Conservation (phyloP, 2,329 filamentous ascomycete genomes). For the Aspergillus intermedius region DNA sequence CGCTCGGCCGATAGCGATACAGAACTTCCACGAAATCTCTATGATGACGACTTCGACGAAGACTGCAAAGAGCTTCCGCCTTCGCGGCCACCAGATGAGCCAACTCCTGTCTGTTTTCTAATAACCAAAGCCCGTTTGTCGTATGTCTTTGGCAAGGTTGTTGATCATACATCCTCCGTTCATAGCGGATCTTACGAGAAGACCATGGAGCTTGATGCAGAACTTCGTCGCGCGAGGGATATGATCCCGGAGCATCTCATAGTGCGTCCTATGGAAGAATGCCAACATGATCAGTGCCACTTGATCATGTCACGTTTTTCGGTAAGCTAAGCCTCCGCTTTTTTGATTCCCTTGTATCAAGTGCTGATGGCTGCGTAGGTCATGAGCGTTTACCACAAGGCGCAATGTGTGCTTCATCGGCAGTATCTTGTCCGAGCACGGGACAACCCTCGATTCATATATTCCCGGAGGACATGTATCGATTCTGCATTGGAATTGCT, state of each 20-base stretch:
- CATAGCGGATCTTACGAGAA: slow-evolving; percentile 51
- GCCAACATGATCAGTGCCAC: slow-evolving; percentile 60
- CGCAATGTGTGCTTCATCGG: slow-evolving; percentile 79
- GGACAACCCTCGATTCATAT: slow-evolving; percentile 72
- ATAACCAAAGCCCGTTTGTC: slow-evolving; percentile 41
- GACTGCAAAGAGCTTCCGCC: slow-evolving; percentile 50
- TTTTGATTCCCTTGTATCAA: background rate
- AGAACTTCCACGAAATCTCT: slow-evolving; percentile 54
- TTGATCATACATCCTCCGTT: slow-evolving; percentile 38
- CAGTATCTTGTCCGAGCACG: slow-evolving; percentile 76
- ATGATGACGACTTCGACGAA: slow-evolving; percentile 60
- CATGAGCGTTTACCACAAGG: slow-evolving; percentile 81
- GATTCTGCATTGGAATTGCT: slow-evolving; percentile 81
- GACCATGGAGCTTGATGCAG: slow-evolving; percentile 54
- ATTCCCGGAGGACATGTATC: slow-evolving; percentile 76
- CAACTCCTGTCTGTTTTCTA: slow-evolving; percentile 50
- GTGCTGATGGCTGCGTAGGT: slow-evolving; percentile 36
- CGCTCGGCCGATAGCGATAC: slow-evolving; percentile 59
- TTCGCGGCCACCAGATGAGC: slow-evolving; percentile 51
- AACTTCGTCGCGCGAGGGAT: slow-evolving; percentile 52
- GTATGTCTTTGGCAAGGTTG: slow-evolving; percentile 39
- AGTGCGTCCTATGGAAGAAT: slow-evolving; percentile 67
- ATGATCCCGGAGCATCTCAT: slow-evolving; percentile 74
- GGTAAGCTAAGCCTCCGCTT: slow-evolving; percentile 20
- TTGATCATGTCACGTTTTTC: slow-evolving; percentile 76